Evolutionary conservation across 2,329 filamentous ascomycete genomes (phyloP), one percentile per base, ranked within the genome.

Genomic region (Trichoderma cornu-damae): DNA sequence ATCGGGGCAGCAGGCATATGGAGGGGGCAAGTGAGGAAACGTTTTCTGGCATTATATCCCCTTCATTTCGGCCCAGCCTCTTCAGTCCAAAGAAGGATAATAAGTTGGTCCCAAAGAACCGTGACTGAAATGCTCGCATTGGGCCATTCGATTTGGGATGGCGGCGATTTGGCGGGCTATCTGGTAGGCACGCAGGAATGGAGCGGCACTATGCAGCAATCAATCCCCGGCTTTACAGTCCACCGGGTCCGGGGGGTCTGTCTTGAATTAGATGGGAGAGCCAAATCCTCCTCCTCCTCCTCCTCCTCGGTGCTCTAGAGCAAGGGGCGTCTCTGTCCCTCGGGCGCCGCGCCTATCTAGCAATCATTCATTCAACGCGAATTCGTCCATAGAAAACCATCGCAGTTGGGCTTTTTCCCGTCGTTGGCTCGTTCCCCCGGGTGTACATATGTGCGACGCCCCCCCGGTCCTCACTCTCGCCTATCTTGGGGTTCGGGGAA

Each of bases 391-490:
- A 24, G 12, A 42, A 53, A 26, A 32, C 30, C 50, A 22, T 53
- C 40, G 22, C 40, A 32, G 35, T 18, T n/a, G n/a, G 28, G 32
- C 30, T 34, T 30, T n/a, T 14, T 37, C 40, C 22, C 9, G 40
- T 5, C 16, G 40, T 32, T 37, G 18, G 46, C 20, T 37, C 34
- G 28, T 35, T 18, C 20, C 24, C 28, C 28, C 6, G 8, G n/a
- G n/a, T n/a, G n/a, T n/a, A 26, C 20, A 30, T 20, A 24, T 44
- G 50, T 26, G 22, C 26, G 26, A 53, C 28, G 49, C 16, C 20
- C 46, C 44, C 50, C 50, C 22, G n/a, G n/a, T n/a, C 37, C 28
- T n/a, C 30, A 53, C 50, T 43, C 40, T 53, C 38, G 50, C 38
- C 50, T 53, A 53, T 44, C 49, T n/a, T 34, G n/a, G 35, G 44